Evolutionary conservation across 176 grass and related monocot genomes (phyloP).

Genomic region (Hsuehochloa calcarea): DNA sequence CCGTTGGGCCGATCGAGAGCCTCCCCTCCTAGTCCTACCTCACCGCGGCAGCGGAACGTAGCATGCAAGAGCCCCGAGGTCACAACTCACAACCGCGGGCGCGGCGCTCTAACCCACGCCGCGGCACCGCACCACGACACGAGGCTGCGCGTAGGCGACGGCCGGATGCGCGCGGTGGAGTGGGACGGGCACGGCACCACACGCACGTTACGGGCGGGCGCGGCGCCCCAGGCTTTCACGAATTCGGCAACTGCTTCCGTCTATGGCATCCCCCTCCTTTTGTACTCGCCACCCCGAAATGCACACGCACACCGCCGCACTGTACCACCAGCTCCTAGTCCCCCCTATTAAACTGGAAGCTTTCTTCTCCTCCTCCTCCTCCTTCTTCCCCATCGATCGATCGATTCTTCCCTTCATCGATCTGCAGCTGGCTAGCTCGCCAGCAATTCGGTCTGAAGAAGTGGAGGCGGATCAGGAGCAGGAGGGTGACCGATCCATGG

Average conservation of each 20-base stretch:
- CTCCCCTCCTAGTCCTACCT: background rate
- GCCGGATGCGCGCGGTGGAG: background rate
- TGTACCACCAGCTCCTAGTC: background rate
- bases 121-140: background rate
- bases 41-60: background rate
- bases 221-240: constrained; percentile 64
- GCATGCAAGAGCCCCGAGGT: too few relatives aligned
- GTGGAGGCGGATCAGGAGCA: background rate
- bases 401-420: background rate
- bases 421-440: background rate
- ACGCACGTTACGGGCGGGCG: constrained; percentile 19
- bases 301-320: constrained; percentile 14
- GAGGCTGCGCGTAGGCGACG: background rate
- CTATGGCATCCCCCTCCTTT: constrained; percentile 10
- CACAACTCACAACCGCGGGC: background rate
- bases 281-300: constrained; percentile 42
- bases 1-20: constrained; percentile 33
- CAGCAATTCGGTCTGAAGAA: background rate
- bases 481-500: constrained; percentile 33
- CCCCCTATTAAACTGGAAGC: background rate
- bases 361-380: background rate
- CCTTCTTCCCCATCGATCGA: background rate
- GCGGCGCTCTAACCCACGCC: too few relatives aligned
- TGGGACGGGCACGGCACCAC: background rate
- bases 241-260: constrained; percentile 58